Evolutionary conservation across 176 grass and related monocot genomes (phyloP), one percentile per base, ranked within the genome.

Genomic region (Neostapfia colusana): DNA sequence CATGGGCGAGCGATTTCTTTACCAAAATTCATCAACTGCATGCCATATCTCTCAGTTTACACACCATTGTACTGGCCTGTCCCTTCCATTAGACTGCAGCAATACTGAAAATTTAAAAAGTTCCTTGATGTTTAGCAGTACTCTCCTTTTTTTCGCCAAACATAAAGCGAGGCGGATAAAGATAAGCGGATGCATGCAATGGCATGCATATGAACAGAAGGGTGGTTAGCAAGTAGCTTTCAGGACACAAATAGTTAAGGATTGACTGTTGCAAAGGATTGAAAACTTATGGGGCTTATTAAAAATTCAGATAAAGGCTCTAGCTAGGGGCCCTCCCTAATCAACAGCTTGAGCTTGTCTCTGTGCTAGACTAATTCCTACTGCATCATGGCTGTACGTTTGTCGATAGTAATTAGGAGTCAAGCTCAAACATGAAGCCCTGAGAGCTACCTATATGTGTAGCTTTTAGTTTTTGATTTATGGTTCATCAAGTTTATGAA

Each of bases 181-280:
- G 31, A 67, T 43, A 27, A 66, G 42, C 23, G 50, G 62, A 57
- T 18, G 41, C 64, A 66, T n/a, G 50, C 64, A 71, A 72, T 71
- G 73, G 16, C 28, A 57, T 48, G 66, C 42, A 62, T 73, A 73
- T 51, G 74, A 79, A 82, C 49, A 69, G 31, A 66, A 36, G 38
- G 69, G 75, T 67, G 40, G 80, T 83, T 88, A 79, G 69, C 25
- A 67, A 38, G 80, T 83, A 88, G 62, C 80, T 83, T 74, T 88
- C 85, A 88, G 75, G 55, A 67, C 72, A 63, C 36, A 74, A 74
- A 43, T 74, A 79, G 85, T 72, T 82, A 78, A 78, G 31, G 79
- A 54, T 73, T 72, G 49, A 87, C 79, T 87, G 73, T 87, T 67
- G 67, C 73, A 72, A 72, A 66, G 67, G 74, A 72, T 82, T 66